phyloP scores from a whole-genome alignment of 371 early-diverging fungal genomes.

The Mucor irregularis region DNA sequence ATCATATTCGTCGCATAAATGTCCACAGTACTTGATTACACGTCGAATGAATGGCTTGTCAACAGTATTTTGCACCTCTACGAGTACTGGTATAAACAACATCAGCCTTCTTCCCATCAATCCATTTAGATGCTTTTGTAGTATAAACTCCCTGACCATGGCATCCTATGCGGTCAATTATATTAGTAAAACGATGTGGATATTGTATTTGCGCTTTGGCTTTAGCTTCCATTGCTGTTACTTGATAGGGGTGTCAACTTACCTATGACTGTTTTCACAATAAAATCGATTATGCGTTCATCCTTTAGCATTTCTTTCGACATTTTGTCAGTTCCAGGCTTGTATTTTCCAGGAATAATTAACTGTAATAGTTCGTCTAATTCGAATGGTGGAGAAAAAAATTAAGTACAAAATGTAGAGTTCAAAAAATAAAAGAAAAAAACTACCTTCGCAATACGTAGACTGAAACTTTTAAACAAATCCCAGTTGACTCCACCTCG shows the following conservation, averaged over 20 bases:
- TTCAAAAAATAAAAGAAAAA: background rate
- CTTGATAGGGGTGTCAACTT: constrained; percentile 1
- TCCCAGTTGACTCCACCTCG: no score
- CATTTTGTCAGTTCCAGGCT: constrained; percentile 11
- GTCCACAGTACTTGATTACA: constrained; percentile 28
- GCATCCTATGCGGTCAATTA: constrained; percentile 1
- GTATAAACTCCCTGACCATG: constrained; percentile 3
- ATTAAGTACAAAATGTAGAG: constrained; percentile 1
- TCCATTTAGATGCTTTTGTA: constrained; percentile 4
- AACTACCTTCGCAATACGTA: background rate
- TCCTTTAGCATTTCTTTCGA: constrained; percentile 6
- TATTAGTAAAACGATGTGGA: constrained; percentile 2
- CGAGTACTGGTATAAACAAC: constrained; percentile 14
- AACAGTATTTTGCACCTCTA: constrained; percentile 13
- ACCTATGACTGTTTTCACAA: constrained; percentile 4
- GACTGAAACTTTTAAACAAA: background rate
- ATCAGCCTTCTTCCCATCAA: constrained; percentile 23
- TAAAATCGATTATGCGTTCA: constrained; percentile 2
- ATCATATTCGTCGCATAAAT: constrained; percentile 14
- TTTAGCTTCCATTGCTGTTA: background rate
- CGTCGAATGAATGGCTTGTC: constrained; percentile 32
- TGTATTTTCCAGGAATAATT: constrained; percentile 7
- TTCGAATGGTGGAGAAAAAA: constrained; percentile 1
- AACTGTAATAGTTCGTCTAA: constrained; percentile 9
- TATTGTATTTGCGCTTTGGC: background rate